Evolutionary conservation across 2,329 filamentous ascomycete genomes (phyloP).

Genomic region (Fusarium tupiense): DNA sequence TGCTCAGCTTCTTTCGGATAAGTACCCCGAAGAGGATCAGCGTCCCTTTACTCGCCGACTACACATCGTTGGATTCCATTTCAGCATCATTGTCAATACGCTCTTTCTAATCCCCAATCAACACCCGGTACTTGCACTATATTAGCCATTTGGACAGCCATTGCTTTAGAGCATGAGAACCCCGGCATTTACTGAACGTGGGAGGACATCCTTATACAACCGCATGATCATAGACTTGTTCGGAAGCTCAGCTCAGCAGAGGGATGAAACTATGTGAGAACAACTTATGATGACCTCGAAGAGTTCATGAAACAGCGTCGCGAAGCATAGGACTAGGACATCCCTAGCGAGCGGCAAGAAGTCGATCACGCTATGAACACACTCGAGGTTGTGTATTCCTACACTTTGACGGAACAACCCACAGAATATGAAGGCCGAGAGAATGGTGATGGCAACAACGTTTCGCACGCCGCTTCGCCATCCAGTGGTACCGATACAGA

Average conservation of each 20-base stretch:
- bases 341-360: not conserved
- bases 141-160: not conserved
- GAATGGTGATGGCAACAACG: not conserved
- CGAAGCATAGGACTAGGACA: not conserved
- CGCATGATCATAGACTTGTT: not conserved
- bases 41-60: too few relatives aligned
- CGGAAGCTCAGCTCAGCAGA: not conserved
- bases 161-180: not conserved
- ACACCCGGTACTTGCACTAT: not conserved
- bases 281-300: not conserved
- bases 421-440: not conserved
- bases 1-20: too few relatives aligned
- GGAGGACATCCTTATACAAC: not conserved
- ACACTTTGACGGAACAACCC: not conserved
- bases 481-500: not conserved
- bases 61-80: too few relatives aligned
- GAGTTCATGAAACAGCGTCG: not conserved
- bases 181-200: not conserved
- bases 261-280: not conserved
- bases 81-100: not conserved
- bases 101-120: not conserved
- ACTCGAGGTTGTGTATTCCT: not conserved
- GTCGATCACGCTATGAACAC: not conserved
- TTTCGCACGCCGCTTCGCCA: not conserved
- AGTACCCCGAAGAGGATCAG: too few relatives aligned